Base-by-base conservation (phyloP, 495 filamentous ascomycete genomes). In the Talaromyces adpressus region DNA sequence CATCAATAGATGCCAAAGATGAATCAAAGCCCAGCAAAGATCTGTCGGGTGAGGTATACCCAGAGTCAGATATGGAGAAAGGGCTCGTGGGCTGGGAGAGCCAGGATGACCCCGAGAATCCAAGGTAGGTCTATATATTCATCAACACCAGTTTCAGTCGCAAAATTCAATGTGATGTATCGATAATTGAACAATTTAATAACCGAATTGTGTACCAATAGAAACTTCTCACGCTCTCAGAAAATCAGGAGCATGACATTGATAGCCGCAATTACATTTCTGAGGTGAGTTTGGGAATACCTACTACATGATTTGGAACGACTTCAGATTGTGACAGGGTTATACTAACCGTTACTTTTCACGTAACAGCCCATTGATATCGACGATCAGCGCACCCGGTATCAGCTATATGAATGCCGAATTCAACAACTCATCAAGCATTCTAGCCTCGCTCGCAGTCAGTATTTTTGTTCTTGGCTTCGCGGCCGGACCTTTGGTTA, bases 401-500 rank as follows among this genome's bases (percentile, higher is more conserved):
- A 20, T 36, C n/a, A 47, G 39, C 25, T 29, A 27, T 14, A 54
- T 54, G 41, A n/a, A 62, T 34, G 7, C 27, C 23, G 61, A 62
- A 22, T 62, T 62, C 30, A 12, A 54, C 20, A 54, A 53, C 23
- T 53, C 61, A 14, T 62, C 61, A n/a, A 57, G 22, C 14, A 30
- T 62, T 12, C 49, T 62, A 5, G 20, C 34, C 8, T 53, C 61
- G 5, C 23, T 63, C 20, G 60, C 25, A 36, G 47, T 62, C 22
- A 62, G 60, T 29, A 52, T 56, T 57, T 63, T 36, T 20, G 51
- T 63, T n/a, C 52, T 63, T 16, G 62, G 62, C 6, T 63, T 57
- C 22, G 16, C 62, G 25, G 61, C 84, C 53, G 86, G 86, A 11
- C 76, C 86, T 0, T 70, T 89, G 4, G 53, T 89, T 47, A 72